phyloP scores from a whole-genome alignment of 257 asterid species.

The Primulina tabacum region DNA sequence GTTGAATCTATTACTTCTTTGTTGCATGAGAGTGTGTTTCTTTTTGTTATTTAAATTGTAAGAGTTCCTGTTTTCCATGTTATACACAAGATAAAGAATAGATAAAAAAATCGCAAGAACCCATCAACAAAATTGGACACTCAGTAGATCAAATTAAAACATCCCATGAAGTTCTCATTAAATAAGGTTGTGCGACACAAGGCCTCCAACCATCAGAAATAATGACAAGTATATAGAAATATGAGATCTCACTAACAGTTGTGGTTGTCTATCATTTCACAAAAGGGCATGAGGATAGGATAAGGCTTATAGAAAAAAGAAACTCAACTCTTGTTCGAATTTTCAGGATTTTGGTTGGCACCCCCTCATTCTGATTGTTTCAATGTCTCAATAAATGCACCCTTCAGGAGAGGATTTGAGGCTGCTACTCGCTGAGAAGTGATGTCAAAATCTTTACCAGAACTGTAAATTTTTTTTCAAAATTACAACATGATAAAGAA shows the following conservation, averaged over 20 bases:
- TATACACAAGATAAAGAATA: not conserved
- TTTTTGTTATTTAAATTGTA: too few relatives aligned
- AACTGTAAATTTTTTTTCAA: constrained; percentile 40
- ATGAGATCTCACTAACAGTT: not conserved
- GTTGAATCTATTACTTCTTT: constrained; percentile 3
- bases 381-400: constrained; percentile 51
- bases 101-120: too few relatives aligned
- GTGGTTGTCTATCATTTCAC: not conserved
- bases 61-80: not conserved
- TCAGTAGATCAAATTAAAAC: not conserved
- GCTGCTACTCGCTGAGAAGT: constrained; percentile 64
- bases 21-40: not conserved
- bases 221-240: not conserved
- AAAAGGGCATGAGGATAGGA: not conserved
- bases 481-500: not conserved
- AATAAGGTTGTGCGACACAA: not conserved
- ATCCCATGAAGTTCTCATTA: not conserved
- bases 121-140: not conserved
- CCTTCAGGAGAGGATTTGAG: constrained; percentile 53
- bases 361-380: constrained; percentile 35
- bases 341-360: constrained; percentile 9
- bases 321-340: constrained; percentile 19
- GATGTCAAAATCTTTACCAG: constrained; percentile 60
- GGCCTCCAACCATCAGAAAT: not conserved
- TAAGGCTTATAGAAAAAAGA: not conserved